Percentiles rank a stretch among this genome's conserved stretches.
These are phyloP conservation scores for Penicillium lividum DNA, from an alignment of 495 filamentous ascomycete genomes.

Conservation along the genomic window DNA sequence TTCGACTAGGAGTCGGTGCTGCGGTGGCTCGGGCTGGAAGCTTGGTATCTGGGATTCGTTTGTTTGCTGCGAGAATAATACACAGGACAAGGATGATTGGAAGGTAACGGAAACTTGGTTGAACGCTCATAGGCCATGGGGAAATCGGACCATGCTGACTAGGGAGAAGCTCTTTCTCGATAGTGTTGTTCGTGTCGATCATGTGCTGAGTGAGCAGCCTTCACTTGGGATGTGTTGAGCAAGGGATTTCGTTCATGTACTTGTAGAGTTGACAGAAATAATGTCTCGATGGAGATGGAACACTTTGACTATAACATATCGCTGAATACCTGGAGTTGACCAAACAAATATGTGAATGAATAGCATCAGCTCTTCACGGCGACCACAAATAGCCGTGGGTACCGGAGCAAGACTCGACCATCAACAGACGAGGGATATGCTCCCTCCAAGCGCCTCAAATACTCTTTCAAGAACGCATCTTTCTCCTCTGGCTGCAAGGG, in stretches of 20 bases:
- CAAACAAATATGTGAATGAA: too few species aligned
- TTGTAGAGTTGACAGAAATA: too few species aligned
- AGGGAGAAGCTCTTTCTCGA: too few species aligned
- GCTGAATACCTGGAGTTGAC: too few species aligned
- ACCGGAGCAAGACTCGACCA: constrained; percentile 49
- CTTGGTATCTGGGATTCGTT: neutral
- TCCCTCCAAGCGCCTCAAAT: constrained; percentile 36
- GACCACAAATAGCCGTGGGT: constrained; percentile 52
- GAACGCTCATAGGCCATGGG: neutral
- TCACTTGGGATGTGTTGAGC: neutral
- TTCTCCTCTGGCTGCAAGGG: constrained; percentile 34
- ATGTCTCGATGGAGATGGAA: too few species aligned
- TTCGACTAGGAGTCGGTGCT: neutral
- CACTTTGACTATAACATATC: too few species aligned
- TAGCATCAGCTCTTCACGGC: constrained; percentile 33
- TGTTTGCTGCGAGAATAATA: neutral
- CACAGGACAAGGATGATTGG: neutral
- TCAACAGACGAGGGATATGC: constrained; percentile 40
- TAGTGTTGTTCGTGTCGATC: too few species aligned
- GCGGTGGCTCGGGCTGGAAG: neutral
- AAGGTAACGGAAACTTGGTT: neutral
- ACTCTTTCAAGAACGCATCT: constrained; percentile 41
- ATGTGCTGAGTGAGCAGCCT: neutral
- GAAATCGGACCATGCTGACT: neutral
- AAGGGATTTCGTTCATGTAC: neutral